Evolutionary conservation across 2,329 filamentous ascomycete species (phyloP).

Genomic region (Neofusicoccum laricinum): DNA sequence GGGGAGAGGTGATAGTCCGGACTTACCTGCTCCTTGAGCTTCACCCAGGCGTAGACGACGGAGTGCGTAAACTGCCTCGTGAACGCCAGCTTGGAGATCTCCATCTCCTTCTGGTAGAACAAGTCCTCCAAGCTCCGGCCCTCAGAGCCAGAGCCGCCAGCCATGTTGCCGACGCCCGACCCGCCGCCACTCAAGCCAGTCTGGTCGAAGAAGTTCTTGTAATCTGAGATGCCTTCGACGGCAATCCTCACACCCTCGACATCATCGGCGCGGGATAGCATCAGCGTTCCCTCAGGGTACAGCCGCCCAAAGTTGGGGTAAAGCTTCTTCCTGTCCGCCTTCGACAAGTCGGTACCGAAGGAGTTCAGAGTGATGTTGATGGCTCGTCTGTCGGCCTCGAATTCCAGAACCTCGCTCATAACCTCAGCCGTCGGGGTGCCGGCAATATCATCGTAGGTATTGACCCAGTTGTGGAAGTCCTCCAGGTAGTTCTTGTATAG

Average conservation of each 20-base stretch:
- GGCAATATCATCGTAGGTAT: slow-evolving; percentile 78
- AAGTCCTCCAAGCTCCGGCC: slow-evolving; percentile 92
- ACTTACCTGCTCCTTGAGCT: slow-evolving; percentile 90
- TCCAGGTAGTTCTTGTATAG: slow-evolving; percentile 99
- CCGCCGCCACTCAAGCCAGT: slow-evolving; percentile 73
- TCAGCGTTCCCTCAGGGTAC: slow-evolving; percentile 89
- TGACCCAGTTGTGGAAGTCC: slow-evolving; percentile 94
- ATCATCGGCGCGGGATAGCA: slow-evolving; percentile 93
- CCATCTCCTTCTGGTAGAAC: slow-evolving; percentile 99
- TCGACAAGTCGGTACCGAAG: slow-evolving; percentile 92
- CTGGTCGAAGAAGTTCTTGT: slow-evolving; percentile 94
- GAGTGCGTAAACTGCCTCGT: slow-evolving; percentile 94
- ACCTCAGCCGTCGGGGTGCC: slow-evolving; percentile 89
- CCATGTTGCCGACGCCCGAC: slow-evolving; percentile 78
- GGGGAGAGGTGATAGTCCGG: background rate
- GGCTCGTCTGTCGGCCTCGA: slow-evolving; percentile 91
- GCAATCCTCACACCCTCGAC: slow-evolving; percentile 90
- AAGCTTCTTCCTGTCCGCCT: slow-evolving; percentile 90
- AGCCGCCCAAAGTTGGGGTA: slow-evolving; percentile 90
- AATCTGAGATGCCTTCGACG: slow-evolving; percentile 89
- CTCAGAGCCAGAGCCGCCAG: slow-evolving; percentile 72
- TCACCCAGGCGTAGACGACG: slow-evolving; percentile 97
- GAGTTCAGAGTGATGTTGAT: slow-evolving; percentile 99
- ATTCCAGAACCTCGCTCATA: slow-evolving; percentile 94
- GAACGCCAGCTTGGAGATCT: slow-evolving; percentile 91